Base-by-base conservation (phyloP, 768 basidiomycete genomes). In the Naganishia friedmannii region DNA sequence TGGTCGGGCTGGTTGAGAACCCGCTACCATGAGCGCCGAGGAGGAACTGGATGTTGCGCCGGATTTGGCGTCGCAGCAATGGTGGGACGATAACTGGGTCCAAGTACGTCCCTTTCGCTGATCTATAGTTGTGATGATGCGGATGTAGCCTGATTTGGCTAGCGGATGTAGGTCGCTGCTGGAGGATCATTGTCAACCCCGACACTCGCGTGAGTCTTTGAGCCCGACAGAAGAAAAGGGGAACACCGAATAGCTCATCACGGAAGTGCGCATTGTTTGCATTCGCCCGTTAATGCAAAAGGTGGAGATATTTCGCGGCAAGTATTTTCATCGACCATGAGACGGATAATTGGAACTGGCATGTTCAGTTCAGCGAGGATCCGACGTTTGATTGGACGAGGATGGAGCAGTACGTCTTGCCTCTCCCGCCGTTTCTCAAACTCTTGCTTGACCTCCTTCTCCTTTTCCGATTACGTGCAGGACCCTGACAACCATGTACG, bases 291-390 rank as follows among this genome's bases (percentile, higher is more conserved):
- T 46, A 17, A 8, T 46, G 45, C 3, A n/a, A n/a, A 3, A 69
- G 68, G 28, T 69, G 68, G 68, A 39, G 37, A 15, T 69, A 69
- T 29, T 69, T 69, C 23, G 56, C 58, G 0, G 31, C 29, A 13
- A 46, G 46, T 23, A 54, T 57, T 31, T 48, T 65, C 19, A 34
- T 70, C 34, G 69, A 70, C 37, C 46, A 48, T 17, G 69, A 70
- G 34, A 63, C 60, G 23, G 63, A 70, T 37, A 70, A 70, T 39
- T 70, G 58, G 60, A 70, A 70, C 23, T 29, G 65, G 10, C 37
- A 48, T 28, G 69, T 60, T n/a, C 69, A 70, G n/a, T 70, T 70
- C 63, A 65, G 60, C n/a, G 69, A 70, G 23, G 69, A 70, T 51
- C 58, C 69, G 28, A 42, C 69, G 26, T 70, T 65, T 37, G 53